These are phyloP conservation scores for Aegle marmelos DNA, from an alignment of 345 rosid genomes.

Conservation along the genomic window DNA sequence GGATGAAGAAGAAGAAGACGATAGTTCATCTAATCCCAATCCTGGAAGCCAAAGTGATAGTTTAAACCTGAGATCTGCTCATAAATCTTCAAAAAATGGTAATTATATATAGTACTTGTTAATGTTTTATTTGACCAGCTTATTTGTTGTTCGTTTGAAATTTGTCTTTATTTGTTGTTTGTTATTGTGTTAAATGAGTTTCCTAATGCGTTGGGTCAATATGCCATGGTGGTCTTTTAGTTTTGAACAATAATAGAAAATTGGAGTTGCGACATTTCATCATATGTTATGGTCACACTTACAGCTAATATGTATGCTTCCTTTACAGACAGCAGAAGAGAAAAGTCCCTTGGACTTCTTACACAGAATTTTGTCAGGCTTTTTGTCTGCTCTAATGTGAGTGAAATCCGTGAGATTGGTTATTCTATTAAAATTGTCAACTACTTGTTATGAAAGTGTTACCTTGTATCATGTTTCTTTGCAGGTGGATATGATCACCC, in stretches of 20 bases:
- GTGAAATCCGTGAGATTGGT: conserved; percentile 19
- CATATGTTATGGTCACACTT: background rate
- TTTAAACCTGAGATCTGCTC: conserved; percentile 39
- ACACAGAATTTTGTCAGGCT: conserved; percentile 90
- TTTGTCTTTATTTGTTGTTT: background rate
- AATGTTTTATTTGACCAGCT: background rate
- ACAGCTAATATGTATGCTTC: conserved; percentile 8
- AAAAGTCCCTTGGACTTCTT: conserved; percentile 82
- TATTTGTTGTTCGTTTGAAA: background rate
- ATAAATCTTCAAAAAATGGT: conserved; percentile 55
- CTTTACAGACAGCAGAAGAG: conserved; percentile 66
- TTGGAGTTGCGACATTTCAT: background rate
- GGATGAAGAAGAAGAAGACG: conserved; percentile 58
- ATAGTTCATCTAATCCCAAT: conserved; percentile 47
- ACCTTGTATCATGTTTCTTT: conserved; percentile 5
- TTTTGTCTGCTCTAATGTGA: conserved; percentile 73
- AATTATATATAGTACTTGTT: background rate
- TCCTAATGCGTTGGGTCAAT: background rate
- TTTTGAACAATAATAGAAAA: background rate
- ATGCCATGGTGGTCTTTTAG: background rate
- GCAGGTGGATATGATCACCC: conserved; percentile 68
- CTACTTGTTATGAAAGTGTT: background rate
- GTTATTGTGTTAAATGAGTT: background rate
- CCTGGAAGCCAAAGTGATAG: conserved; percentile 62
- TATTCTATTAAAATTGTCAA: background rate